Conservation (phyloP, 371 early-diverging fungal species). For the Thermomucor indicae-seudaticae region DNA sequence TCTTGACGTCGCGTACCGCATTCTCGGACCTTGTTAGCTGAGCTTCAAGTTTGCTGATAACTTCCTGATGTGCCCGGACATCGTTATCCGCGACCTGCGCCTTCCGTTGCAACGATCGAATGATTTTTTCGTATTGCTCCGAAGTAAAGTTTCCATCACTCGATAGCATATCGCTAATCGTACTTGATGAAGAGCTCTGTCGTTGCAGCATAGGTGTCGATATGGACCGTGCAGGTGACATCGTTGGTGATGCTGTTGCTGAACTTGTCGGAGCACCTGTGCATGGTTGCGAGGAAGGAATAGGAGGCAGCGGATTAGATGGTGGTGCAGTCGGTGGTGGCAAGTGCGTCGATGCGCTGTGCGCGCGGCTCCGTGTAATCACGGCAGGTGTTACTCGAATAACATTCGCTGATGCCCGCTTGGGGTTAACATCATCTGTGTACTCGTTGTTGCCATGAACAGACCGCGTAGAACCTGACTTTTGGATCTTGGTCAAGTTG, state of each 20-base stretch:
- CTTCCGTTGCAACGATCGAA: conserved; percentile 45
- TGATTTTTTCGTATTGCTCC: conserved; percentile 44
- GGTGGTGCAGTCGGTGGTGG: conserved; percentile 48
- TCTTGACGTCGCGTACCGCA: conserved; percentile 32
- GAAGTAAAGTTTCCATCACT: conserved; percentile 19
- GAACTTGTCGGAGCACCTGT: neutral
- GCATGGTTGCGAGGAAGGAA: conserved; percentile 25
- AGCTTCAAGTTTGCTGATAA: conserved; percentile 36
- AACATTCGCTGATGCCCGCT: conserved; percentile 16
- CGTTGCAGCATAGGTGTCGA: conserved; percentile 10
- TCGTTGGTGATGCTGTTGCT: neutral
- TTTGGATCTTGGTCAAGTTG: conserved; percentile 23
- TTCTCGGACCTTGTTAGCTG: conserved; percentile 37
- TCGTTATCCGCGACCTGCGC: conserved; percentile 37
- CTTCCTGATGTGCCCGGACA: conserved; percentile 37
- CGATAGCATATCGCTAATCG: conserved; percentile 6
- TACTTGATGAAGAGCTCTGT: conserved; percentile 4
- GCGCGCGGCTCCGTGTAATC: conserved; percentile 7
- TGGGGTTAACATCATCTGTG: too few relatives aligned
- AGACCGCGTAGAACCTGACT: conserved; percentile 30
- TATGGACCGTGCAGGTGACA: conserved; percentile 7
- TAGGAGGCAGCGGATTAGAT: conserved; percentile 45
- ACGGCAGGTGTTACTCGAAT: conserved; percentile 9
- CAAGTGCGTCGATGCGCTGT: conserved; percentile 11
- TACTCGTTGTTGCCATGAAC: neutral